Base-by-base conservation (phyloP, 2,329 filamentous ascomycete genomes). In the Verticillium klebahnii region DNA sequence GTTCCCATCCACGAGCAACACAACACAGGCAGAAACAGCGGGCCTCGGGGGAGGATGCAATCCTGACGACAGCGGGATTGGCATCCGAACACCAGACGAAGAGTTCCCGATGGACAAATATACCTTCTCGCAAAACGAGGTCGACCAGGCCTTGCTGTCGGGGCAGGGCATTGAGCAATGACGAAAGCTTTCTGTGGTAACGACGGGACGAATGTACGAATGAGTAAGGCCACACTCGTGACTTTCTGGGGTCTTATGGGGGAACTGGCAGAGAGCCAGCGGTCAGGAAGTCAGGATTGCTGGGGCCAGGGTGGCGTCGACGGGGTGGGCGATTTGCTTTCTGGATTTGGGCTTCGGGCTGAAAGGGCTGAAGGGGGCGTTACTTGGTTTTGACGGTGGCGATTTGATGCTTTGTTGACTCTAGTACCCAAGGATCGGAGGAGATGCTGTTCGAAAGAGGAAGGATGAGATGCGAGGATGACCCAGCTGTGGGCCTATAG, bases 51-150 rank as follows among this genome's bases (percentile, higher is more conserved):
- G 77, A 52, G 68, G 68, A 11, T 78, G 74, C 57, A 66, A 63
- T 50, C 62, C 71, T 2, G 89, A 92, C 67, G 90, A 92, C 67
- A 92, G 89, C 69, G 89, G 89, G 1, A 92, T 92, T 63, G 88
- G 88, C 34, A 88, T 92, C 68, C 78, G 85, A 58, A 88, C 86
- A 5, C 86, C 86, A 1, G 87, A 89, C 60, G 86, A 89, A 60
- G 86, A 89, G 31, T 86, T 86, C 56, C 78, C 82, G 1, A 81
- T 85, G 71, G 83, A 85, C 59, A 88, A 88, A 69, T 88, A 82
- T 69, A 77, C 78, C 11, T 82, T 81, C 62, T 68, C 75, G 14
- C 72, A 72, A 40, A 64, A 71, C 31, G 75, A 78, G 36, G 64
- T 63, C 45, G 71, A 69, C 31, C 72, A 77, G 60, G 68, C 66